Percentiles rank a stretch among this genome's conserved stretches.
phyloP scores from a whole-genome alignment of 139 green algal genomes.

The Astrephomene gubernaculifera region DNA sequence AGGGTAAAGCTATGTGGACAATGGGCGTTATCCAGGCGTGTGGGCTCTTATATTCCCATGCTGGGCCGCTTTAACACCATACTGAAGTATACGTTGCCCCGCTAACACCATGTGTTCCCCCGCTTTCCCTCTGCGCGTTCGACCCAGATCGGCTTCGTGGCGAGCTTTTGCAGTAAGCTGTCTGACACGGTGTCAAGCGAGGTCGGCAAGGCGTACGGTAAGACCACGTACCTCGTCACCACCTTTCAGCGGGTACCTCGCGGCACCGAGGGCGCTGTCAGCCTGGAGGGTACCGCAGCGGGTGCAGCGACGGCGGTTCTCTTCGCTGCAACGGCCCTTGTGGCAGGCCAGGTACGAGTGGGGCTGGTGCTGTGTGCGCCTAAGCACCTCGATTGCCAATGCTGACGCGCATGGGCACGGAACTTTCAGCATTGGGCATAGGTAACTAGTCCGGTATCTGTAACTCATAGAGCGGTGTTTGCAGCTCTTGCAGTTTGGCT shows the following conservation, averaged over 20 bases:
- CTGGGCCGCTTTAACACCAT: no score
- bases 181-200: constrained; percentile 95
- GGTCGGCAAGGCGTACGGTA: constrained; percentile 97
- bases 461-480: background rate
- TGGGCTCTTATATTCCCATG: no score
- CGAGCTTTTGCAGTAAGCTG: constrained; percentile 85
- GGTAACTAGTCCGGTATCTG: no score
- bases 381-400: background rate
- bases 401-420: no score
- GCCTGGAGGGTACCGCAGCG: constrained; percentile 91
- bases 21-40: no score
- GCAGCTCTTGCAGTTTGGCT: background rate
- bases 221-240: constrained; percentile 91
- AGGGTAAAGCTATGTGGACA: no score
- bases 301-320: constrained; percentile 75
- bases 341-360: constrained; percentile 65
- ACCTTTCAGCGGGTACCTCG: constrained; percentile 86
- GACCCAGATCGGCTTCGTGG: constrained; percentile 67
- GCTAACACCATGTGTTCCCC: no score
- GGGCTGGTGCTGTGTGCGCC: no score
- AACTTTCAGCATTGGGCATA: no score
- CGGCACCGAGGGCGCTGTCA: constrained; percentile 97
- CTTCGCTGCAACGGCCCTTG: constrained; percentile 67
- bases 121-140: no score
- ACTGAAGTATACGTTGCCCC: no score